Base-by-base conservation (phyloP, 2,329 filamentous ascomycete genomes). In the Stachybotrys chlorohalonatus region DNA sequence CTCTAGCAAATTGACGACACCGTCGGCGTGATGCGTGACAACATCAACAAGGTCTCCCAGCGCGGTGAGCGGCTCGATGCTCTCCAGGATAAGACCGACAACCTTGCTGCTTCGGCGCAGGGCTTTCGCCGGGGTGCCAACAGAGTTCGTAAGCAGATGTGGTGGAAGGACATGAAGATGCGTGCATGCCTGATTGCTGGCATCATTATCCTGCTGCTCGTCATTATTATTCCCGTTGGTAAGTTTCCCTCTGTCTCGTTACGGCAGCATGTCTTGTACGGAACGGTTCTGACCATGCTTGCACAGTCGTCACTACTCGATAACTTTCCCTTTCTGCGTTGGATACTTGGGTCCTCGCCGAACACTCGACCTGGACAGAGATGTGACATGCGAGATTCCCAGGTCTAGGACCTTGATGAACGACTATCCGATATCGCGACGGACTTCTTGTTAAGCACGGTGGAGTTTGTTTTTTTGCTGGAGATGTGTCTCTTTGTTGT, bases 151-250 rank as follows among this genome's bases (percentile, higher is more conserved):
- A 93, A 92, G 80, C 86, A 95, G 75, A 97, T 97, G 93, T 97
- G 93, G 93, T 97, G 92, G 93, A 97, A 97, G 83, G 93, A 97
- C 70, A 95, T 96, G 90, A 97, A 97, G 85, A 99, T 99, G 94
- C 86, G 94, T 73, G 94, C 96, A 80, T 97, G 93, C 76, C 79
- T 99, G 64, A 88, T 95, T 69, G 80, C 86, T 56, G 94, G 92
- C 67, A 88, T 99, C 73, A 87, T 97, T 71, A 82, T 97, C 63
- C 80, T 99, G 64, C 82, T 99, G 63, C 77, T 95, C 64, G 83
- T 99, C 72, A 97, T 99, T 71, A 94, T 99, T 68, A 85, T 97
- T 64, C 94, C 94, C 62, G 81, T 87, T 63, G 90, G 93, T 96
- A 84, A 39, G 70, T 60, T 11, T 11, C 16, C 15, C 31, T 49